A percentile compares a stretch with the other conserved stretches of the same genome.
phyloP scores from a whole-genome alignment of 2,329 filamentous ascomycete species.

The Arthrobotrys musiformis region DNA sequence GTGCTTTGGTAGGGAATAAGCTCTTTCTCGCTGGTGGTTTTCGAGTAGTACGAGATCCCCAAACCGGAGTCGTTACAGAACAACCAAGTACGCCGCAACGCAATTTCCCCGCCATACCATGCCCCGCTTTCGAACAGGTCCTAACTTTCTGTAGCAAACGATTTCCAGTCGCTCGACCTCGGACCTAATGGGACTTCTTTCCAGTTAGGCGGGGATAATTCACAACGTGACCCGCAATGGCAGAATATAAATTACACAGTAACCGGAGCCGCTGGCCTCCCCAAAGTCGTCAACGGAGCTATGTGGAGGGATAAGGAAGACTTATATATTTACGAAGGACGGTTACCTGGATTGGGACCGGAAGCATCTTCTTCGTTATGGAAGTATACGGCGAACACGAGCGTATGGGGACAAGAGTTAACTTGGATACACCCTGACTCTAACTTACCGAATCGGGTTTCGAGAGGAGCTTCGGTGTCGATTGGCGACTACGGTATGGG shows the following conservation, averaged over 20 bases:
- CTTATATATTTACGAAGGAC: slow-evolving; percentile 48
- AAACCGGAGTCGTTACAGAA: slow-evolving; percentile 21
- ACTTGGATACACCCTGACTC: slow-evolving; percentile 43
- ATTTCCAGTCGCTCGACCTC: slow-evolving; percentile 47
- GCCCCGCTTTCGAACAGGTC: background rate
- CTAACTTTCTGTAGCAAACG: slow-evolving; percentile 44
- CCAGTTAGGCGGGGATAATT: background rate
- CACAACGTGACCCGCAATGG: slow-evolving; percentile 21
- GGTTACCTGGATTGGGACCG: slow-evolving; percentile 40
- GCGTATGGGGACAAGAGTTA: slow-evolving; percentile 47
- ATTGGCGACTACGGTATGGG: slow-evolving; percentile 39
- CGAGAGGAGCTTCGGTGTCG: slow-evolving; percentile 29
- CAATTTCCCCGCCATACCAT: slow-evolving; percentile 10
- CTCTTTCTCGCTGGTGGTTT: slow-evolving; percentile 45
- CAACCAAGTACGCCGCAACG: slow-evolving; percentile 44
- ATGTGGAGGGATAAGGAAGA: slow-evolving; percentile 49
- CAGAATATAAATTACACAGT: slow-evolving; percentile 53
- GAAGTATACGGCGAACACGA: slow-evolving; percentile 41
- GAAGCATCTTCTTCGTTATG: slow-evolving; percentile 49
- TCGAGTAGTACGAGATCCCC: slow-evolving; percentile 38
- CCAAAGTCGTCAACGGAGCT: slow-evolving; percentile 44
- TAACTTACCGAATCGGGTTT: slow-evolving; percentile 42
- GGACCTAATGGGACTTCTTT: slow-evolving; percentile 34
- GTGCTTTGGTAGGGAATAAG: slow-evolving; percentile 40
- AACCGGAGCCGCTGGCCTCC: slow-evolving; percentile 37